Percentiles rank a stretch among this genome's conserved stretches.
These are phyloP conservation scores for Phaffia tasmanica DNA, from an alignment of 768 basidiomycete genomes.

Conservation along the genomic window DNA sequence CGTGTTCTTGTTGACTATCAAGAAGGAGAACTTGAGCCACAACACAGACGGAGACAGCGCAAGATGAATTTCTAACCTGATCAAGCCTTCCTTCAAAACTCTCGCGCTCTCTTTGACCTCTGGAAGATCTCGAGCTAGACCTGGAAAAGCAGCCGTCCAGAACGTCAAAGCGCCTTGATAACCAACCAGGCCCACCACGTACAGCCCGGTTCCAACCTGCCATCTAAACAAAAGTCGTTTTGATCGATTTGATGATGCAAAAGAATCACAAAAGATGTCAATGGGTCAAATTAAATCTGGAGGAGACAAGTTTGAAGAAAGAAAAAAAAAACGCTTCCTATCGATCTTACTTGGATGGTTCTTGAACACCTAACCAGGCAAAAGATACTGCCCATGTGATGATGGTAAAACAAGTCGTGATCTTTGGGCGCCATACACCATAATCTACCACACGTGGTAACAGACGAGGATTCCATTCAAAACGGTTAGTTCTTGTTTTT, in stretches of 20 bases:
- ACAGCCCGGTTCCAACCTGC: slow-evolving; percentile 52
- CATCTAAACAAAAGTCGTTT: slow-evolving; percentile 56
- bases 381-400: slow-evolving; percentile 58
- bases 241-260: too few species aligned
- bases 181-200: slow-evolving; percentile 64
- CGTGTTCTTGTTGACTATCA: slow-evolving; percentile 46
- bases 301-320: too few species aligned
- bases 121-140: slow-evolving; percentile 57
- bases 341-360: slow-evolving; percentile 27
- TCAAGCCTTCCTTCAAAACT: slow-evolving; percentile 41
- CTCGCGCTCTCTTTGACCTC: slow-evolving; percentile 51
- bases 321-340: too few species aligned
- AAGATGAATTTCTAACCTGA: slow-evolving; percentile 50
- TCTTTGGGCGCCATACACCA: slow-evolving; percentile 69
- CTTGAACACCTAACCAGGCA: slow-evolving; percentile 58
- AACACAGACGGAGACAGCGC: too few species aligned
- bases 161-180: slow-evolving; percentile 70
- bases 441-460: slow-evolving; percentile 66
- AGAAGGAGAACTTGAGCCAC: too few species aligned
- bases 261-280: too few species aligned
- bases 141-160: slow-evolving; percentile 75
- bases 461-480: not conserved
- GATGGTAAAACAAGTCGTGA: slow-evolving; percentile 62
- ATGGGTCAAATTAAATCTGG: not conserved
- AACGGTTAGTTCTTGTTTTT: too few species aligned